Percentiles rank a stretch among this genome's conserved stretches.
These are phyloP conservation scores for Globisporangium apiculatum DNA, from an alignment of 352 stramenopile genomes.

Conservation along the genomic window DNA sequence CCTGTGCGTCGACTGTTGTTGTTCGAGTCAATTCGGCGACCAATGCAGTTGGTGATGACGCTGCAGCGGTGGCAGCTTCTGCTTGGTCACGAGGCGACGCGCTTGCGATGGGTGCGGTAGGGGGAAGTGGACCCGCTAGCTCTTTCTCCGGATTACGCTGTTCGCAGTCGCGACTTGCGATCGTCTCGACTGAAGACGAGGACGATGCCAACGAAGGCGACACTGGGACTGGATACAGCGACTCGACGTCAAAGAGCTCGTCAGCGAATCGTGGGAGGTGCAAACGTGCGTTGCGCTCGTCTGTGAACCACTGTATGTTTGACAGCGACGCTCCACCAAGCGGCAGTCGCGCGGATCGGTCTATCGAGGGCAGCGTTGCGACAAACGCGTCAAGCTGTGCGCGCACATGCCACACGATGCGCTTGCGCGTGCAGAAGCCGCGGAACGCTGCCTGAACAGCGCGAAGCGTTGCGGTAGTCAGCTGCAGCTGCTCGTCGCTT, in stretches of 20 bases:
- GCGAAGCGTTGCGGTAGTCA: neutral
- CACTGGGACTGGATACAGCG: slow-evolving; percentile 15
- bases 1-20: too few relatives aligned
- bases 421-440: slow-evolving; percentile 38
- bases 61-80: neutral
- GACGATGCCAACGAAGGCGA: neutral
- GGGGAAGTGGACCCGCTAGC: neutral
- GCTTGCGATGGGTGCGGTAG: too few relatives aligned
- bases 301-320: slow-evolving; percentile 18
- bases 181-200: neutral
- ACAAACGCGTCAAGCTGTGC: slow-evolving; percentile 35
- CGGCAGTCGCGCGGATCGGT: slow-evolving; percentile 18
- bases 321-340: slow-evolving; percentile 4
- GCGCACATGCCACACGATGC: slow-evolving; percentile 42
- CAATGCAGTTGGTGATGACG: neutral
- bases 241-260: slow-evolving; percentile 29
- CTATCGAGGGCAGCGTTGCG: slow-evolving; percentile 20
- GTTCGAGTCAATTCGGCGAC: too few relatives aligned
- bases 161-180: neutral
- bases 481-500: neutral
- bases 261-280: slow-evolving; percentile 35
- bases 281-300: slow-evolving; percentile 12
- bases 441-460: slow-evolving; percentile 33
- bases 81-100: neutral
- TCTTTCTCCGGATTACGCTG: neutral